These are phyloP conservation scores for Epichloe bromicola DNA, from an alignment of 2,329 filamentous ascomycete genomes.

Conservation along the genomic window DNA sequence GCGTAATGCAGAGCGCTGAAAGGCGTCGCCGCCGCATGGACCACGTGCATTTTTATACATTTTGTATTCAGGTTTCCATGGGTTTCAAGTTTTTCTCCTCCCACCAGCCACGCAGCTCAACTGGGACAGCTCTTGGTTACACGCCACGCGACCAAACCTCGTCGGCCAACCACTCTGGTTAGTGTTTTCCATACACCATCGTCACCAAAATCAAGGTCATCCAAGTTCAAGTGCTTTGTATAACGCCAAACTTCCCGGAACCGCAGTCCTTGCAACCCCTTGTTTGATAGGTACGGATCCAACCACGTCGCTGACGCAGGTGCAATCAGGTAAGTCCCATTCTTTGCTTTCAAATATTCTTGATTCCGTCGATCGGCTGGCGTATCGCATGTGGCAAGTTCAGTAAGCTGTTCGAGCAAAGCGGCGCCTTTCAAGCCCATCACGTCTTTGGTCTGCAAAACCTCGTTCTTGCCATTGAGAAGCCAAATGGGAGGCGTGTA, in stretches of 20 bases:
- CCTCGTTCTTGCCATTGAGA: conserved; percentile 60
- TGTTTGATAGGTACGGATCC: conserved; percentile 47
- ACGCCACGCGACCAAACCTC: conserved; percentile 49
- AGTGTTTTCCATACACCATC: conserved; percentile 65
- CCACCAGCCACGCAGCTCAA: neutral
- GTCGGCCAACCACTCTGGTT: conserved; percentile 49
- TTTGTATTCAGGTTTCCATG: neutral
- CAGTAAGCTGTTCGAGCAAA: conserved; percentile 45
- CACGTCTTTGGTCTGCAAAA: conserved; percentile 57
- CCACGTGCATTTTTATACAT: neutral
- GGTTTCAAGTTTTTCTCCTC: neutral
- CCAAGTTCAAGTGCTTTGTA: conserved; percentile 57
- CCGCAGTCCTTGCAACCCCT: conserved; percentile 43
- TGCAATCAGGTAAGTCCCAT: conserved; percentile 58
- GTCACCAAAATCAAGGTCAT: conserved; percentile 67
- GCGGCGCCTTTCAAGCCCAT: conserved; percentile 55
- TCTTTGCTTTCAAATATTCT: conserved; percentile 46
- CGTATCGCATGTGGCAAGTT: conserved; percentile 49
- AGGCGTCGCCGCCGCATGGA: neutral
- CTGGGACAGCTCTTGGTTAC: conserved; percentile 46
- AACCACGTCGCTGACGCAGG: conserved; percentile 60
- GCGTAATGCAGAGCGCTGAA: neutral
- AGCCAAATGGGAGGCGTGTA: conserved; percentile 75
- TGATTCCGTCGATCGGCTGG: conserved; percentile 40
- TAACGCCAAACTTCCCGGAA: conserved; percentile 62